These are phyloP conservation scores for Vitis hybrid DNA, from an alignment of 177 flowering plant species.

Conservation along the genomic window DNA sequence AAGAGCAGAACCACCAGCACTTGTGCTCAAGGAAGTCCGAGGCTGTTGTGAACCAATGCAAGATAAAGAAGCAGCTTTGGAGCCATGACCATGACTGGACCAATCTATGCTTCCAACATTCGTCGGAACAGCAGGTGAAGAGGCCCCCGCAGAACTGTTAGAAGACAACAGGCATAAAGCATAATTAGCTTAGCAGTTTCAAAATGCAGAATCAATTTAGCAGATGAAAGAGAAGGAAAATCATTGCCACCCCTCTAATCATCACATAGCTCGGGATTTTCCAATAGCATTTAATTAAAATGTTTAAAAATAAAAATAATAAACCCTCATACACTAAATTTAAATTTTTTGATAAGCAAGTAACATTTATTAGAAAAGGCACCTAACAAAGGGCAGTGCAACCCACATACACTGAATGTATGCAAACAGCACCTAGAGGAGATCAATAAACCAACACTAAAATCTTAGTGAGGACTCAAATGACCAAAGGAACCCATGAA, in stretches of 20 bases:
- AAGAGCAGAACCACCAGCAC: conserved; percentile 73
- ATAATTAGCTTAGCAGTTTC: neutral
- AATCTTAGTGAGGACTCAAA: no score
- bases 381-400: no score
- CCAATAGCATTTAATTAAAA: neutral
- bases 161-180: conserved; percentile 6
- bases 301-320: neutral
- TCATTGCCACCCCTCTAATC: neutral
- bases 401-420: no score
- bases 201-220: neutral
- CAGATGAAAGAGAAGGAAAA: neutral
- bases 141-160: conserved; percentile 94
- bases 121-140: conserved; percentile 82
- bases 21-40: conserved; percentile 67
- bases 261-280: neutral
- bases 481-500: no score
- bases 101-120: conserved; percentile 72
- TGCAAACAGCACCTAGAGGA: no score
- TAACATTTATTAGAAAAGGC: no score
- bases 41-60: conserved; percentile 66
- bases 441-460: no score
- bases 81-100: conserved; percentile 66
- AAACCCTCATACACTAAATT: neutral
- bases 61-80: conserved; percentile 74
- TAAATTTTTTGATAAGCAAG: no score